phyloP scores from a whole-genome alignment of 2,329 filamentous ascomycete genomes.

The Coleophoma cylindrospora region DNA sequence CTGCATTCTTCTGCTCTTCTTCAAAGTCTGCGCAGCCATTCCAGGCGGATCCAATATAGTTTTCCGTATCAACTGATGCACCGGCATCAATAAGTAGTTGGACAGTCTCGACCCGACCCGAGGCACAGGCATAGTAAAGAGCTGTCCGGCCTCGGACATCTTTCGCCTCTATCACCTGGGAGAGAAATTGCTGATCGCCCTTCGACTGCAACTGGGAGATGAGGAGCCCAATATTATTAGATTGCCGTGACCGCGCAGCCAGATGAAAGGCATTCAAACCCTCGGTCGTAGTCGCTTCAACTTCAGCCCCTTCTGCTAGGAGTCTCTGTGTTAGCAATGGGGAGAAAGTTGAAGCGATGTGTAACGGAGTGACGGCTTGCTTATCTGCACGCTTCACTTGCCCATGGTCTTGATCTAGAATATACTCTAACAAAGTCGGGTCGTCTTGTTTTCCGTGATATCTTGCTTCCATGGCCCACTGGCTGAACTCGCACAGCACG shows the following conservation, averaged over 20 bases:
- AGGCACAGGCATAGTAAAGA: slow-evolving; percentile 14
- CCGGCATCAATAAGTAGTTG: slow-evolving; percentile 8
- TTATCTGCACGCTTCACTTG: too few relatives aligned
- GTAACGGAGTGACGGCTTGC: background rate
- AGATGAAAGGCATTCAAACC: slow-evolving; percentile 35
- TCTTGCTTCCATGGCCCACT: too few relatives aligned
- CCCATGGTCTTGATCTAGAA: too few relatives aligned
- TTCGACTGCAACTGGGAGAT: too few relatives aligned
- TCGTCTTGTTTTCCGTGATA: too few relatives aligned
- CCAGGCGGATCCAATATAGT: too few relatives aligned
- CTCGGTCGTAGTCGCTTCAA: slow-evolving; percentile 23
- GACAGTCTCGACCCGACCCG: slow-evolving; percentile 12
- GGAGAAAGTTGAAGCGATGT: slow-evolving; percentile 8
- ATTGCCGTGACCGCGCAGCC: slow-evolving; percentile 27
- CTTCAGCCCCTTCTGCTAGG: slow-evolving; percentile 30
- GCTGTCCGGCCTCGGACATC: slow-evolving; percentile 5
- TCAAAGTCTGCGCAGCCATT: too few relatives aligned
- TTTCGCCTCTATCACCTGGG: too few relatives aligned
- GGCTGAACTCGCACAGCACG: too few relatives aligned
- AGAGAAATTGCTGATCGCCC: too few relatives aligned
- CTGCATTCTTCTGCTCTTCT: too few relatives aligned
- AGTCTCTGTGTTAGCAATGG: slow-evolving; percentile 5
- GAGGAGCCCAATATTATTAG: slow-evolving; percentile 25
- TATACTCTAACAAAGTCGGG: too few relatives aligned
- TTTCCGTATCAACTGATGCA: background rate